Base-by-base conservation (phyloP, 1,139 yeast species). In the Yamadazyma diddensiae region DNA sequence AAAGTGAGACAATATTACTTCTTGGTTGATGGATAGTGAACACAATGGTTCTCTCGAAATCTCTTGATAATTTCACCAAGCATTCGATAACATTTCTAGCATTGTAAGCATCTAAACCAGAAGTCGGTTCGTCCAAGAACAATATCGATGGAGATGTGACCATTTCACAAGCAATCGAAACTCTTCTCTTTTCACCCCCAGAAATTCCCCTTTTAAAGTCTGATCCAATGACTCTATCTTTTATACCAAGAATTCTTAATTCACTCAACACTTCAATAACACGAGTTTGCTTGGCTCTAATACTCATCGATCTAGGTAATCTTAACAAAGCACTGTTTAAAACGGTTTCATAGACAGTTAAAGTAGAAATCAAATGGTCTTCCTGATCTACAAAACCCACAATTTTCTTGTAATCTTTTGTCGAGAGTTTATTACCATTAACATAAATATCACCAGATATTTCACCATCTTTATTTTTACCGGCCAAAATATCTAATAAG, bases 331-430 rank as follows among this genome's bases (percentile, higher is more conserved):
- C 98, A 63, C 95, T 84, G 49, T 88, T 88, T 43, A 90, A 70
- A 24, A 92, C 95, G 0, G 97, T 92, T 58, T 92, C 98, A 53
- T 84, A 92, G 2, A 92, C 98, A 0, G 98, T 90, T 41, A 92
- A 68, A 0, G 98, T 92, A 6, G 97, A 94, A 46, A 92, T 74
- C 41, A 92, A 65, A 43, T 79, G 84, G 52, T 90, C 97, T 48
- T 92, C 97, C 58, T 92, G 98, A 55, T 92, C 97, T n/a, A 92
- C 98, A 68, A 88, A 92, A 0, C 97, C 98, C 40, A 84, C 78
- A 10, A 87, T 73, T 45, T 81, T 80, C 39, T 73, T 71, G 52
- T 77, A 82, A 31, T 77, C 71, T 6, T 55, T 50, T 3, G 55
- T 45, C 7, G 45, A 44, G 24, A 75, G 48, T 13, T 49, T 38